Base-by-base conservation (phyloP, 2,329 filamentous ascomycete genomes). In the Trichoderma brevicompactum region DNA sequence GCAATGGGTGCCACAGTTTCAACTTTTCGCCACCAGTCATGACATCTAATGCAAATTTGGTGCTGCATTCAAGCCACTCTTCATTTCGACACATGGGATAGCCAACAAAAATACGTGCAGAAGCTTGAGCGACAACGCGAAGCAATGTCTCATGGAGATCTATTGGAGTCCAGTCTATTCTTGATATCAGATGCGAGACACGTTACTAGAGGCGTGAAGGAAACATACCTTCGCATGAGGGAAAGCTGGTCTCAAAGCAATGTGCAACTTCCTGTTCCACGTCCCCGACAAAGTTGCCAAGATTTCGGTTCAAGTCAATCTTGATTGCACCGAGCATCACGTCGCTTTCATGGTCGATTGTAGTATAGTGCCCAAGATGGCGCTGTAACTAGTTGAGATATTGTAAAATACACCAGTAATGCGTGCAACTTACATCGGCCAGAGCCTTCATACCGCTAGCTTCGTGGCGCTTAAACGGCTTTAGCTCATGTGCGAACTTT, bases 11-110 rank as follows among this genome's bases (percentile, higher is more conserved):
- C 50, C 50, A 53, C 17, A 53, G 17, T 12, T 53, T 53, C n/a
- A 53, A 12, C 12, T 53, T 53, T 53, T 53, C 71, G 56, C 81
- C 74, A 58, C 80, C 77, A 69, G 80, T 72, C 72, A 85, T 80
- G 67, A 82, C 77, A 67, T 83, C 78, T 17, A 82, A 72, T 53
- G 82, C 80, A 70, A 82, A 85, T 72, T 82, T 79, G 74, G 83
- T 76, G 73, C 78, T 79, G 19, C 81, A 81, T 56, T 81, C 75
- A 76, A 86, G 80, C 85, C 85, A 87, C 65, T 80, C 77, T 68
- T 85, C 80, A 48, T 81, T 75, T n/a, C 83, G 82, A 69, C 80
- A 83, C 66, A 86, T 76, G 15, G 77, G 73, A 2, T 79, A 69
- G 2, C 85, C 85, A 9, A 86, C 79, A 68, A 87, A 86, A 7